Evolutionary conservation across 176 grass and related monocot genomes (phyloP).

Genomic region (Avena sativa): DNA sequence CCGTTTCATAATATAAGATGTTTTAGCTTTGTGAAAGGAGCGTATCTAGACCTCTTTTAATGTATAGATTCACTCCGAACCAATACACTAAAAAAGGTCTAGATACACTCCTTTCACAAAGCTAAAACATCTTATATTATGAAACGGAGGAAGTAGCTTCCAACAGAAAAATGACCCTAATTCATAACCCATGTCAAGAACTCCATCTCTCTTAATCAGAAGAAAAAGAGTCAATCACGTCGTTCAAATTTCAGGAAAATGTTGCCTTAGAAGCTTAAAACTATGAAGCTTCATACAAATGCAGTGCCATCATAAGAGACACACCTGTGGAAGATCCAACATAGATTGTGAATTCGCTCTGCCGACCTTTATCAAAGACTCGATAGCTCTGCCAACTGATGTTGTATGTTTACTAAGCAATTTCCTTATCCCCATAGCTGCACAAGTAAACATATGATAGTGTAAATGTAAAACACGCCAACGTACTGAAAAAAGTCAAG

Average conservation of each 20-base stretch:
- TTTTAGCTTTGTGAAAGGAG: too few relatives aligned
- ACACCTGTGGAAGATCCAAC: slow-evolving; percentile 93
- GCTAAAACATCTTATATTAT: too few relatives aligned
- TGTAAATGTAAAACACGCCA: slow-evolving; percentile 5
- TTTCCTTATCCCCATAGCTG: slow-evolving; percentile 68
- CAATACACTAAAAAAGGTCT: too few relatives aligned
- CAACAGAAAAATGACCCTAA: slow-evolving; percentile 31
- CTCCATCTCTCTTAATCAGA: slow-evolving; percentile 33
- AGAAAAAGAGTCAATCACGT: not conserved
- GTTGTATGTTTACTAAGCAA: slow-evolving; percentile 57
- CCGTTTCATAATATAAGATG: too few relatives aligned
- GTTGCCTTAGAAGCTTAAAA: slow-evolving; percentile 12
- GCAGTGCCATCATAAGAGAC: slow-evolving; percentile 36
- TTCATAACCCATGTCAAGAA: not conserved
- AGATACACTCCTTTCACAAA: too few relatives aligned
- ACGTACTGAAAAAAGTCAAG: not conserved
- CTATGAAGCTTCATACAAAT: not conserved
- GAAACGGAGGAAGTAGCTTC: not conserved
- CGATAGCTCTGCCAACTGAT: slow-evolving; percentile 67
- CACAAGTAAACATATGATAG: slow-evolving; percentile 47
- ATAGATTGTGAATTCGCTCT: slow-evolving; percentile 69
- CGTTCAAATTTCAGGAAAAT: slow-evolving; percentile 28
- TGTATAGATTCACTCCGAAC: too few relatives aligned
- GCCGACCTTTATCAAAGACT: slow-evolving; percentile 87
- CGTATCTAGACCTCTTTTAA: too few relatives aligned